Base-by-base conservation (phyloP, 1,284 basidiomycete species). In the Pterulicium gracile region DNA sequence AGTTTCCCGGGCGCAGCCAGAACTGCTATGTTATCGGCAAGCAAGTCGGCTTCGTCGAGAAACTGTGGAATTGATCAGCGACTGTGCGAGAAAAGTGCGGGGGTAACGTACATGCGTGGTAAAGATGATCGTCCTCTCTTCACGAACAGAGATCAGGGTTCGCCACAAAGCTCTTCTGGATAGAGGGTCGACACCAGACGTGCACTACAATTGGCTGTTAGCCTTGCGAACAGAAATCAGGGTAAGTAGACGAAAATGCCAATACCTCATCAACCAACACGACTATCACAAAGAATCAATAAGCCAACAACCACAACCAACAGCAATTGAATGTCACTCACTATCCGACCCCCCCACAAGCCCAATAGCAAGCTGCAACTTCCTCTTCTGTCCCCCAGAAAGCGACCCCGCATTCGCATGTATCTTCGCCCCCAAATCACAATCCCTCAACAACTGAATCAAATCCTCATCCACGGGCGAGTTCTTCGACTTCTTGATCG, bases 351-450 rank as follows among this genome's bases (percentile, higher is more conserved):
- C 83, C 3, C 85, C 86, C 10, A 88, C 70, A 5, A 89, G 60
- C 3, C 86, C 86, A 50, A 84, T 79, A 0, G 87, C 87, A 17
- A 89, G 66, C 56, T 89, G 85, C 19, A 89, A 64, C 63, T 88
- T 88, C 55, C 87, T 64, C 65, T 89, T 89, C 66, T 90, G 86
- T 4, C 87, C 87, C 1, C 87, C 87, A 23, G 77, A 81, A 17
- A 90, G 67, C 3, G 77, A 81, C 44, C 65, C 64, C 1, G 84
- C 77, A 54, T 80, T 79, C 4, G 76, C 68, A 53, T 81, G 65
- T 4, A 83, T 73, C 62, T 89, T 89, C 48, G 68, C 67, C 12
- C 64, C 73, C 22, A 90, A 62, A 56, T 88, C 85, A 51, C 87
- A 90, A 53, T 86, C 81, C 13, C 66, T 55, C 47, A 89, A 58